These are phyloP conservation scores for Cruciata laevipes DNA, from an alignment of 257 asterid species.

Conservation along the genomic window DNA sequence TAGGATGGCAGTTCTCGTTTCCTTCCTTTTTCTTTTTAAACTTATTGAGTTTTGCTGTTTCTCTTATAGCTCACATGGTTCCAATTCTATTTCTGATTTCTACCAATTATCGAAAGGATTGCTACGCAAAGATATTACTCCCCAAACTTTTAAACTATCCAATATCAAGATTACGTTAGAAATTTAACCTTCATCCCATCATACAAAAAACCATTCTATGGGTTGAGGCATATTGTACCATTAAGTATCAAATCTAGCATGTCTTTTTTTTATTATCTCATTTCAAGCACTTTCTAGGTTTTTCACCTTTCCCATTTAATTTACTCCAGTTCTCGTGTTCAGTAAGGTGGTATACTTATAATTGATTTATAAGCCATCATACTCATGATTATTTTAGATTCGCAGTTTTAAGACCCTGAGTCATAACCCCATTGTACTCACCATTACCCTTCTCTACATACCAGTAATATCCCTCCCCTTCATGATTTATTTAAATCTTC, in stretches of 20 bases:
- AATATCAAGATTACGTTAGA: background rate
- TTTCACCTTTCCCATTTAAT: background rate
- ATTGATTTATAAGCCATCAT: no score
- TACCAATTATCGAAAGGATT: slow-evolving; percentile 1
- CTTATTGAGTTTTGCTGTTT: background rate
- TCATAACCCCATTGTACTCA: no score
- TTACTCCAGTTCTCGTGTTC: no score
- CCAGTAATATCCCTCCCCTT: no score
- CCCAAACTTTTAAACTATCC: background rate
- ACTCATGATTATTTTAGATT: no score
- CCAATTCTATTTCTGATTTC: background rate
- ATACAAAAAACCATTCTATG: background rate
- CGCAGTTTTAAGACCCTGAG: no score
- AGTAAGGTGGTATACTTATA: no score
- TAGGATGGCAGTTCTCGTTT: background rate
- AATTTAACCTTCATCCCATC: no score
- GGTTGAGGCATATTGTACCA: background rate
- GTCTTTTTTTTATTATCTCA: no score
- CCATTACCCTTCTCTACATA: no score
- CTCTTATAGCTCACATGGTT: background rate
- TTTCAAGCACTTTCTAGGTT: no score
- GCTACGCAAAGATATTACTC: background rate
- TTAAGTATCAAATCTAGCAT: background rate
- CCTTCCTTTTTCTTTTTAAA: background rate
- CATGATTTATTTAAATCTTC: no score